Conservation (phyloP, 495 filamentous ascomycete genomes). For the Aspergillus incahuasiensis region DNA sequence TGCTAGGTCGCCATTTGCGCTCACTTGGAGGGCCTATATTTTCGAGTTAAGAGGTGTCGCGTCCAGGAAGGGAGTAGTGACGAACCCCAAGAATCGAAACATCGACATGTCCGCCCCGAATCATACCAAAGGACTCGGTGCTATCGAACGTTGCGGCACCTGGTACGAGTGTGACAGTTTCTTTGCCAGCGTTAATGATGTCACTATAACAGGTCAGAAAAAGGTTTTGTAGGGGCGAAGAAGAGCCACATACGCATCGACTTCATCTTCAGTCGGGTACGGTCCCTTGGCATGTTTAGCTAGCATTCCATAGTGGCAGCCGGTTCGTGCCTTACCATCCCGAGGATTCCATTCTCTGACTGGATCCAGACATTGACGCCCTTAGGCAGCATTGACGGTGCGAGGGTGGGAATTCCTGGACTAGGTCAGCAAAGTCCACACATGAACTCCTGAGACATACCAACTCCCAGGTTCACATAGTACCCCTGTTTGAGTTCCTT, state of each 20-base stretch:
- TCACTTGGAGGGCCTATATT: conserved; percentile 73
- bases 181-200: conserved; percentile 91
- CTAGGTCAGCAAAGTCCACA: background rate
- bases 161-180: conserved; percentile 79
- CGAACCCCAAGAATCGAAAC: conserved; percentile 76
- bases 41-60: background rate
- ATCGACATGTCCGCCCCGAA: conserved; percentile 79
- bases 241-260: conserved; percentile 57
- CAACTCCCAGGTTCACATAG: conserved; percentile 90
- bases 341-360: conserved; percentile 87
- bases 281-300: conserved; percentile 53
- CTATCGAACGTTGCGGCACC: conserved; percentile 80
- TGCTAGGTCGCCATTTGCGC: conserved; percentile 74
- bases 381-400: conserved; percentile 73
- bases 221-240: background rate
- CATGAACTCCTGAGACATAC: conserved; percentile 49
- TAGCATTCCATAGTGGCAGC: background rate
- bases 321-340: conserved; percentile 45
- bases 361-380: conserved; percentile 81
- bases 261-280: conserved; percentile 70
- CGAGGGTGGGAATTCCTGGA: conserved; percentile 72
- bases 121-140: conserved; percentile 92
- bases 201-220: conserved; percentile 40
- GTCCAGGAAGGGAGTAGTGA: background rate
- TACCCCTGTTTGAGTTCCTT: conserved; percentile 93